A percentile compares a stretch with the other conserved stretches of the same genome.
Conservation (phyloP, 2,329 filamentous ascomycete species). For the Colletotrichum lindemuthianum region DNA sequence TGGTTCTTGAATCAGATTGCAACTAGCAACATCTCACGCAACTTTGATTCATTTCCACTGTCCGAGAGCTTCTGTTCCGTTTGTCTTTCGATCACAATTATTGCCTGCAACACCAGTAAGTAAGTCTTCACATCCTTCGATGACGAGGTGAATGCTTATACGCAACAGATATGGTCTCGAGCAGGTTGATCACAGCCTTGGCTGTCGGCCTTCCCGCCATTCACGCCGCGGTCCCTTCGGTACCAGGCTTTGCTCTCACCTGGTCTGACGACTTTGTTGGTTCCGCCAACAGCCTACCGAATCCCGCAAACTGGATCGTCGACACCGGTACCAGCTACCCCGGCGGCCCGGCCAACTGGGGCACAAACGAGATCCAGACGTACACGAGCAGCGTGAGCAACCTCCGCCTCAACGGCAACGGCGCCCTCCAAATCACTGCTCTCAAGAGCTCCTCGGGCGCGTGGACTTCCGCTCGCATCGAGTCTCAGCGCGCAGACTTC, state of each 20-base stretch:
- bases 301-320: conserved; percentile 53
- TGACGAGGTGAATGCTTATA: neutral
- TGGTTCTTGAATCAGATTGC: no score
- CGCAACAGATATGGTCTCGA: conserved; percentile 14
- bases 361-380: conserved; percentile 58
- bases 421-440: conserved; percentile 57
- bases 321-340: conserved; percentile 57
- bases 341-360: conserved; percentile 57
- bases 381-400: conserved; percentile 55
- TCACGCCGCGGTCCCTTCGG: conserved; percentile 31
- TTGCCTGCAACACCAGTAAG: neutral
- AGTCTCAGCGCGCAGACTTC: conserved; percentile 49
- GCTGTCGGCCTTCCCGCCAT: conserved; percentile 20
- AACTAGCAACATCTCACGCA: no score
- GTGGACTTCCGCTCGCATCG: conserved; percentile 59
- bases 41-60: no score
- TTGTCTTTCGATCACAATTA: no score
- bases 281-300: conserved; percentile 45
- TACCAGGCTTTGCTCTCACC: conserved; percentile 38
- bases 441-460: conserved; percentile 46
- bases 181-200: conserved; percentile 14
- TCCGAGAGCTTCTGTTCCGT: no score
- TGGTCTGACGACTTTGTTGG: conserved; percentile 49
- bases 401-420: conserved; percentile 59
- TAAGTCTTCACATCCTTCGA: neutral